phyloP scores from a whole-genome alignment of 371 early-diverging fungal genomes.

The Mortierella sp. region DNA sequence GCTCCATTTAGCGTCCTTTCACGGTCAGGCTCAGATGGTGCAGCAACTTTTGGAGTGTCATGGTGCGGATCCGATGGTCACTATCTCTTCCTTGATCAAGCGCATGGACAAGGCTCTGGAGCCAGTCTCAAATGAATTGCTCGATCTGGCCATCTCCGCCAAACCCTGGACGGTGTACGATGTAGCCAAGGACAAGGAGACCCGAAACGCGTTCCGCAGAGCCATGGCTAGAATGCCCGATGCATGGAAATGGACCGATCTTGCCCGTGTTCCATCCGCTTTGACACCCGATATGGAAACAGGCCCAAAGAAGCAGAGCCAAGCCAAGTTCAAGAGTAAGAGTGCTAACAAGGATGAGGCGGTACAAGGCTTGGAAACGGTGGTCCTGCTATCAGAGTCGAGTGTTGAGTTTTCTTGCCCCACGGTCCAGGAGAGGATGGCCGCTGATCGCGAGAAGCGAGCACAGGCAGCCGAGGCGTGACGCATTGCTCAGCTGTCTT shows the following conservation, averaged over 20 bases:
- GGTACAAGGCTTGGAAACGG: not conserved
- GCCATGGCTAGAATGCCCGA: slow-evolving; percentile 74
- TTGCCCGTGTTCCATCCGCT: slow-evolving; percentile 80
- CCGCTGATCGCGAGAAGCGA: slow-evolving; percentile 84
- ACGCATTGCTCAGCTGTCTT: slow-evolving; percentile 33
- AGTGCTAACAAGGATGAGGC: not conserved
- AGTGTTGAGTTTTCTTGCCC: slow-evolving; percentile 47
- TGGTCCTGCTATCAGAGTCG: slow-evolving; percentile 5
- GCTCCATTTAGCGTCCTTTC: slow-evolving; percentile 74
- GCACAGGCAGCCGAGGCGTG: slow-evolving; percentile 84
- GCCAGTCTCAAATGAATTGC: slow-evolving; percentile 30
- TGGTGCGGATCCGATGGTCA: slow-evolving; percentile 81
- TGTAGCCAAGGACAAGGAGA: slow-evolving; percentile 77
- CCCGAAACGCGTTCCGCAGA: slow-evolving; percentile 83
- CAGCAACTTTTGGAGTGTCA: slow-evolving; percentile 72
- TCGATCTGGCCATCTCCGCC: not conserved
- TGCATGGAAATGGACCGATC: slow-evolving; percentile 73
- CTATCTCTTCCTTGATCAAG: slow-evolving; percentile 39
- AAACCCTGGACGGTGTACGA: slow-evolving; percentile 81
- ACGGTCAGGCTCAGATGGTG: slow-evolving; percentile 70
- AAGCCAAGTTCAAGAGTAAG: not conserved
- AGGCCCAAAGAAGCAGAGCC: slow-evolving; percentile 41
- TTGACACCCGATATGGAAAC: slow-evolving; percentile 79
- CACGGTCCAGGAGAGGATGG: slow-evolving; percentile 76
- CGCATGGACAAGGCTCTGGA: not conserved